These are phyloP conservation scores for Beauveria caledonica DNA, from an alignment of 2,329 filamentous ascomycete species.

Conservation along the genomic window DNA sequence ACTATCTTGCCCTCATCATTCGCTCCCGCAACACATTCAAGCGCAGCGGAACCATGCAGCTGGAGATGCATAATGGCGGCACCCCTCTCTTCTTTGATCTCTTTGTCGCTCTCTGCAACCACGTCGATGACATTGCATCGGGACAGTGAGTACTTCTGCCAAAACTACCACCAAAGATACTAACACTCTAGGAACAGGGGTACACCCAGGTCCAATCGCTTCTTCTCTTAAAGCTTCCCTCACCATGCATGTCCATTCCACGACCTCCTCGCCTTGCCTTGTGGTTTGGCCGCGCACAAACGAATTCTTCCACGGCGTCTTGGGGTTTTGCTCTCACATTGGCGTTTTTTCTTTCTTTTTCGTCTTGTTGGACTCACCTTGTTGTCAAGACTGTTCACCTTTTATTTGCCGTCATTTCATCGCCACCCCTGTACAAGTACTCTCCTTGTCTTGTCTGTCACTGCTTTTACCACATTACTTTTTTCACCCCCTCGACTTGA, in stretches of 20 bases:
- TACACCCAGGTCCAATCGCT: constrained; percentile 41
- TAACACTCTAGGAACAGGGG: constrained; percentile 19
- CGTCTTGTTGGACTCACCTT: neutral
- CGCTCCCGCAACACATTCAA: constrained; percentile 83
- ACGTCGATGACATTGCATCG: constrained; percentile 63
- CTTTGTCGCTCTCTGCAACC: constrained; percentile 88
- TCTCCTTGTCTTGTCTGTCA: constrained; percentile 17
- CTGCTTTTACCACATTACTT: neutral
- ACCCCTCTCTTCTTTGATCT: constrained; percentile 83
- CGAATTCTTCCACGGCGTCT: constrained; percentile 5
- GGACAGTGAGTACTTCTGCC: constrained; percentile 38
- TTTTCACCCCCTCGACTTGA: neutral
- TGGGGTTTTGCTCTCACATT: constrained; percentile 3
- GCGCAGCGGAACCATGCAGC: constrained; percentile 88
- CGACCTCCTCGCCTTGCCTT: neutral
- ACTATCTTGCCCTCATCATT: constrained; percentile 90
- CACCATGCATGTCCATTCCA: neutral
- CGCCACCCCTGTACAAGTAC: constrained; percentile 28
- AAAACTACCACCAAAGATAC: too few relatives aligned
- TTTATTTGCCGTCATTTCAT: constrained; percentile 2
- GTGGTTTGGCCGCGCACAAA: neutral
- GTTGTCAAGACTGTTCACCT: neutral
- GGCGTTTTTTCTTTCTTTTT: neutral
- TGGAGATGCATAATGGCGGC: constrained; percentile 84
- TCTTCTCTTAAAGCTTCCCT: constrained; percentile 20